Conservation (phyloP, 352 stramenopile species). For the Pythium brachiatum region DNA sequence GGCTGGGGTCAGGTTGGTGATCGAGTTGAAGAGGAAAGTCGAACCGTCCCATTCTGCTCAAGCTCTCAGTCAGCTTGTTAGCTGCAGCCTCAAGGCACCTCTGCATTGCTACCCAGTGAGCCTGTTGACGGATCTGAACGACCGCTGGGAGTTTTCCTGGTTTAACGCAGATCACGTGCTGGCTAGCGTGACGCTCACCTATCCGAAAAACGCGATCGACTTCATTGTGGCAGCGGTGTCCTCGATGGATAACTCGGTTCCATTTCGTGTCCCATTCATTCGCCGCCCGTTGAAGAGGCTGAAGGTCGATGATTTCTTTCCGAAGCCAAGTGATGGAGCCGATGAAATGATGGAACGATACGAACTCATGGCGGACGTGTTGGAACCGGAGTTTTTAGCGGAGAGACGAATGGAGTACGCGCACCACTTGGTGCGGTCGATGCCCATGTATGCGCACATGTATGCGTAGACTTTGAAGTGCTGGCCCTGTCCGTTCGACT, state of each 20-base stretch:
- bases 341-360: conserved; percentile 34
- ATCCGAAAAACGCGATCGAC: too few species aligned
- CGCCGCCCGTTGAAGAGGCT: conserved; percentile 8
- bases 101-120: conserved; percentile 23
- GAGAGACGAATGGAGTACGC: conserved; percentile 31
- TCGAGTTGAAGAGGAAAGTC: conserved; percentile 27
- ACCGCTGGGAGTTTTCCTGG: conserved; percentile 24
- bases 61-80: conserved; percentile 19
- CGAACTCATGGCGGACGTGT: conserved; percentile 29
- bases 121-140: conserved; percentile 28
- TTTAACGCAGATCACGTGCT: conserved; percentile 9
- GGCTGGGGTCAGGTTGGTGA: conserved; percentile 30
- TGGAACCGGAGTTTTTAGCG: conserved; percentile 31
- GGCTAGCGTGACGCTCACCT: too few species aligned
- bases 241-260: background rate
- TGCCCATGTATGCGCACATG: too few species aligned
- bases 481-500: too few species aligned
- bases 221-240: too few species aligned
- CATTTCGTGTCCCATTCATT: conserved; percentile 6
- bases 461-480: too few species aligned
- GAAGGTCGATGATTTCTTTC: conserved; percentile 18
- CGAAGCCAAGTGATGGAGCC: conserved; percentile 23
- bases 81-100: conserved; percentile 24
- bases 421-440: conserved; percentile 20
- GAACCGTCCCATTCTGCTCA: conserved; percentile 19